A percentile compares a stretch with the other conserved stretches of the same genome.
phyloP scores from a whole-genome alignment of 768 basidiomycete genomes.

The Termitomyces sp. region DNA sequence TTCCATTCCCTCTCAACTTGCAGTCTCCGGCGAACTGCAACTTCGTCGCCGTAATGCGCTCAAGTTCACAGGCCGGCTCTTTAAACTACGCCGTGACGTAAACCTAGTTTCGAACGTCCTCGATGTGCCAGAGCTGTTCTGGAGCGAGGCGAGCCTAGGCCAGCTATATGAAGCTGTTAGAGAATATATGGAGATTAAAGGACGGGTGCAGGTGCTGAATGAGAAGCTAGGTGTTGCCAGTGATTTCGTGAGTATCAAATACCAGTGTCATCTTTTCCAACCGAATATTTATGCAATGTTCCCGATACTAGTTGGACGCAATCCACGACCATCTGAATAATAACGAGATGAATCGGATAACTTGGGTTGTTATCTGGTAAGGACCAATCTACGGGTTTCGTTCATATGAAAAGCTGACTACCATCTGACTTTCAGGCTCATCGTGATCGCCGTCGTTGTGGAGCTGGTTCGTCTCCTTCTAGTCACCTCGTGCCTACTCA shows the following conservation, averaged over 20 bases:
- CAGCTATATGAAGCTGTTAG: conserved; percentile 89
- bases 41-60: conserved; percentile 81
- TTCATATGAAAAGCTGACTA: conserved; percentile 16
- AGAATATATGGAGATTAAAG: conserved; percentile 92
- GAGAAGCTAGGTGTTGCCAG: conserved; percentile 85
- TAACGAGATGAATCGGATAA: conserved; percentile 86
- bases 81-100: conserved; percentile 85
- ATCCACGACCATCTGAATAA: conserved; percentile 94
- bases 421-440: conserved; percentile 55
- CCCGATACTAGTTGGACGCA: conserved; percentile 72
- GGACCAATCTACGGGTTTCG: conserved; percentile 20
- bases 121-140: conserved; percentile 92
- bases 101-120: conserved; percentile 92
- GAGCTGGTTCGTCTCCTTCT: conserved; percentile 57
- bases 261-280: background rate
- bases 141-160: conserved; percentile 89
- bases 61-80: conserved; percentile 79
- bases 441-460: conserved; percentile 85
- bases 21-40: conserved; percentile 68
- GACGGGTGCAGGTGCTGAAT: conserved; percentile 79
- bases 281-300: background rate
- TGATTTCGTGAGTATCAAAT: conserved; percentile 64
- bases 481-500: background rate
- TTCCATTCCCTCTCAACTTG: conserved; percentile 82
- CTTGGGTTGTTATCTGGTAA: conserved; percentile 50